Conservation (phyloP, 305 asterid genomes). For the Salvia sclarea region DNA sequence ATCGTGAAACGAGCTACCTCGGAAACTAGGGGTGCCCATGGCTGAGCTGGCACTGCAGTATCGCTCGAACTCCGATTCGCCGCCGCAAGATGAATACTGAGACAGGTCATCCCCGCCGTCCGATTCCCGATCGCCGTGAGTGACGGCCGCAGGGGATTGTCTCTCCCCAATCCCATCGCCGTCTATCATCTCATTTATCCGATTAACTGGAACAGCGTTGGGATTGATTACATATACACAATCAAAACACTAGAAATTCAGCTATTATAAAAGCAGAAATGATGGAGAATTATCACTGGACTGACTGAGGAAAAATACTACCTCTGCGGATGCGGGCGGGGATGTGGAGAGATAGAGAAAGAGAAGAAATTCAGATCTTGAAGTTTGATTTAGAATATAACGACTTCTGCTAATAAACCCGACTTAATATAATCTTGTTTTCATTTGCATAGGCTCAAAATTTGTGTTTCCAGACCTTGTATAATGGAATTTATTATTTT, state of each 20-base stretch:
- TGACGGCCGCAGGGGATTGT: slow-evolving; percentile 38
- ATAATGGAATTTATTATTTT: neutral
- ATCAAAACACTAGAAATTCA: slow-evolving; percentile 16
- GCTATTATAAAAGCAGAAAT: neutral
- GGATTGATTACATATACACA: slow-evolving; percentile 14
- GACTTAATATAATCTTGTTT: neutral
- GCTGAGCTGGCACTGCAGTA: slow-evolving; percentile 86
- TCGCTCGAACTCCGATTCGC: slow-evolving; percentile 80
- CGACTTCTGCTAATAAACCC: neutral
- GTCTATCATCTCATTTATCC: slow-evolving; percentile 48
- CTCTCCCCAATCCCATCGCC: slow-evolving; percentile 62
- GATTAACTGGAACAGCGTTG: slow-evolving; percentile 16
- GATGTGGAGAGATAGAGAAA: neutral
- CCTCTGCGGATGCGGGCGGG: slow-evolving; percentile 19
- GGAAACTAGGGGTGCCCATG: slow-evolving; percentile 80
- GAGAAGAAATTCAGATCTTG: slow-evolving; percentile 21
- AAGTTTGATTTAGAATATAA: neutral
- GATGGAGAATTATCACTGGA: neutral
- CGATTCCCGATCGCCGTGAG: slow-evolving; percentile 56
- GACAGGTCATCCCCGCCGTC: slow-evolving; percentile 69
- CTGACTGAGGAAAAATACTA: slow-evolving; percentile 6
- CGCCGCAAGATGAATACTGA: slow-evolving; percentile 79
- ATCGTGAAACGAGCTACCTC: slow-evolving; percentile 55
- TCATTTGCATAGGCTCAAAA: neutral
- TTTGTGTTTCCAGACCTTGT: neutral